Evolutionary conservation across 305 asterid genomes (phyloP).

Genomic region (Fraxinus xanthoxyloides): DNA sequence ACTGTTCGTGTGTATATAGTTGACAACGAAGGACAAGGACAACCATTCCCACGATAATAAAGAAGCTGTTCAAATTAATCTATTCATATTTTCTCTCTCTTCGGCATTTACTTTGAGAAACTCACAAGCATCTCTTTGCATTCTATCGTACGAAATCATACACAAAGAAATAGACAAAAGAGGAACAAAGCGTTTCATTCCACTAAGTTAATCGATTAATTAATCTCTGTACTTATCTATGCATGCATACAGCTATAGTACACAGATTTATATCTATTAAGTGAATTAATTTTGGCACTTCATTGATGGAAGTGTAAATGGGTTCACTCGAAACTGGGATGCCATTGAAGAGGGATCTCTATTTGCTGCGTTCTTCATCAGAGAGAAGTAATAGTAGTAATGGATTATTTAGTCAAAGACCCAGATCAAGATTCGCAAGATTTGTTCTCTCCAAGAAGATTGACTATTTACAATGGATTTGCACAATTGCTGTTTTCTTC

Average conservation of each 20-base stretch:
- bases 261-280: neutral
- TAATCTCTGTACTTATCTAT: neutral
- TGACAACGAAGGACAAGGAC: conserved; percentile 27
- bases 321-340: conserved; percentile 81
- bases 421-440: conserved; percentile 92
- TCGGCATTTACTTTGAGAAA: conserved; percentile 16
- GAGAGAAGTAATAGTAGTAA: conserved; percentile 27
- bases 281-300: neutral
- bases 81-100: neutral
- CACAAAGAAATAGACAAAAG: neutral
- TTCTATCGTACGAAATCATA: conserved; percentile 4
- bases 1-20: neutral
- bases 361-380: conserved; percentile 54
- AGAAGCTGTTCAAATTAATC: conserved; percentile 16
- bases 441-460: conserved; percentile 58
- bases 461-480: conserved; percentile 68
- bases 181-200: neutral
- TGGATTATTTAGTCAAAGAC: conserved; percentile 40
- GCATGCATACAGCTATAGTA: conserved; percentile 23
- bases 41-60: conserved; percentile 23
- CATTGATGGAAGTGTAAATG: conserved; percentile 74
- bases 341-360: conserved; percentile 65
- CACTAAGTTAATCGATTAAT: neutral
- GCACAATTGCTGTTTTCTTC: conserved; percentile 69
- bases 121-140: conserved; percentile 25